Base-by-base conservation (phyloP, 257 asterid genomes). In the Plectranthus barbatus region DNA sequence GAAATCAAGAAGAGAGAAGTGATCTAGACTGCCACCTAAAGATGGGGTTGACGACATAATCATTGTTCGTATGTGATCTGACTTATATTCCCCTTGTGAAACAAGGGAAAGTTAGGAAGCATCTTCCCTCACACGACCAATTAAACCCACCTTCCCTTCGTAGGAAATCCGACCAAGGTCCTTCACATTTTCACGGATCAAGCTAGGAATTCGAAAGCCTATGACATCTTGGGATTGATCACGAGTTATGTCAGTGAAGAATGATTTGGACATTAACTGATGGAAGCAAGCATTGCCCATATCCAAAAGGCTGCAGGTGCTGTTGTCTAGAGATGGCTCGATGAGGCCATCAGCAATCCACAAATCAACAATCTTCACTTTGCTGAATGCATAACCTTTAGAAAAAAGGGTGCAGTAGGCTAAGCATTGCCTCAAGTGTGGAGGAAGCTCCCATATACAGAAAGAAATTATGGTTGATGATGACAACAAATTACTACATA, bases 271-370 rank as follows among this genome's bases (percentile, higher is more conserved):
- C 5, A 67, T 51, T 60, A 67, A 67, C 34, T 67, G 58, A 9
- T n/a, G 50, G 47, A 67, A 20, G 37, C 37, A 67, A 34, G 20
- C 6, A 19, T 15, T 7, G 2, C 60, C 33, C 3, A 20, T 40
- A 17, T 29, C 33, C 60, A 11, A 9, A n/a, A 66, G n/a, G n/a
- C n/a, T n/a, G n/a, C n/a, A n/a, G n/a, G n/a, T n/a, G n/a, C n/a
- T n/a, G n/a, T n/a, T n/a, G n/a, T n/a, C n/a, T n/a, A n/a, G n/a
- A n/a, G 46, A 53, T 12, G 53, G 36, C 34, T 39, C 23, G 34
- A 66, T 18, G 9, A 66, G 55, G 24, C 66, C 73, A 11, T 36
- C 10, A 57, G 74, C 67, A 18, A 40, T 20, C 68, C 74, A 68
- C 39, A 26, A 14, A 24, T 8, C 5, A 60, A 49, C 49, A 60